These are phyloP conservation scores for Solioccasus polychromus DNA, from an alignment of 768 basidiomycete species.

Conservation along the genomic window DNA sequence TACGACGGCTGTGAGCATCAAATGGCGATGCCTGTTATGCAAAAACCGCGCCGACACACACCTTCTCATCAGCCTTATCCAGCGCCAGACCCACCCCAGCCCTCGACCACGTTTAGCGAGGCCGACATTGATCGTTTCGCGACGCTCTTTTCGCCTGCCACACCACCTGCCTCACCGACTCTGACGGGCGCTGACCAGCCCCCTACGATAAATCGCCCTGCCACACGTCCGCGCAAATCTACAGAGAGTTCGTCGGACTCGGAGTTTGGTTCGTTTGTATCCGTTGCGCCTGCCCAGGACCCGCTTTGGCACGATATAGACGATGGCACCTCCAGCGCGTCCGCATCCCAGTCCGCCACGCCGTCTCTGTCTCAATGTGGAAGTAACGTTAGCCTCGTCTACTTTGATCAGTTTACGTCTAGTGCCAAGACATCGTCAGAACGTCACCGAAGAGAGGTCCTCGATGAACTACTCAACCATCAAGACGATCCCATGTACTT, in stretches of 20 bases:
- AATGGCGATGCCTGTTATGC: too few relatives aligned
- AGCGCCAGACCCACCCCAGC: not conserved
- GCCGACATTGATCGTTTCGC: slow-evolving; percentile 40
- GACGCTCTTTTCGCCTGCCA: slow-evolving; percentile 42
- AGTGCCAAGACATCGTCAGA: slow-evolving; percentile 55
- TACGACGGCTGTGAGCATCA: too few relatives aligned
- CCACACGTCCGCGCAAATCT: slow-evolving; percentile 9
- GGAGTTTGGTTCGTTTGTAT: slow-evolving; percentile 63
- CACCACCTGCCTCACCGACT: slow-evolving; percentile 28
- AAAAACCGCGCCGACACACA: too few relatives aligned
- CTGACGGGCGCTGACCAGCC: not conserved
- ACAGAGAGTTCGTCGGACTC: slow-evolving; percentile 36
- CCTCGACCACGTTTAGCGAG: slow-evolving; percentile 16
- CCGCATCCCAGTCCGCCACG: not conserved
- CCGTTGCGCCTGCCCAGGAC: slow-evolving; percentile 51
- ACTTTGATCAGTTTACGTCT: slow-evolving; percentile 61
- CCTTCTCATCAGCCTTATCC: not conserved
- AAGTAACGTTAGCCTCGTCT: slow-evolving; percentile 37
- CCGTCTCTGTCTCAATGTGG: not conserved
- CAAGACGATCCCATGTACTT: slow-evolving; percentile 74
- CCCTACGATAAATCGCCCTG: not conserved
- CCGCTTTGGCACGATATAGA: slow-evolving; percentile 30
- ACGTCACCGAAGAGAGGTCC: slow-evolving; percentile 47
- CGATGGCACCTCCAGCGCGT: not conserved
- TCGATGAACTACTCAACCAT: slow-evolving; percentile 63